Conservation (phyloP, 2,329 filamentous ascomycete species). For the Alternaria conjuncta region DNA sequence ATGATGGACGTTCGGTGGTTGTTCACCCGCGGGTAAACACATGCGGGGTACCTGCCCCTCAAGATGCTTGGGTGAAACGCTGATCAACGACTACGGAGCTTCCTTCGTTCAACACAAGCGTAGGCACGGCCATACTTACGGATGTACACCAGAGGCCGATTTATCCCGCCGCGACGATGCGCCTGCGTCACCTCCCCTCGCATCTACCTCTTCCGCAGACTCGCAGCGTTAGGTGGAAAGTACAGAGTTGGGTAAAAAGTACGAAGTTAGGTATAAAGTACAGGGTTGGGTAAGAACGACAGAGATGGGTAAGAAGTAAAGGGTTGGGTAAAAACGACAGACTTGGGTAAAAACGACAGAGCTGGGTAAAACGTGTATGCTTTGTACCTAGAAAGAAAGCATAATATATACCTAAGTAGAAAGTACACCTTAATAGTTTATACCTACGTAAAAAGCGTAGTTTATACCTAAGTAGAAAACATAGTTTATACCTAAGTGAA, state of each 20-base stretch:
- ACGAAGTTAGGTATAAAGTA: too few species aligned
- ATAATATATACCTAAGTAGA: background rate
- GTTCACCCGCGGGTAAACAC: slow-evolving; percentile 1
- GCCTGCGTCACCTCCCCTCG: background rate
- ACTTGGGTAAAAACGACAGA: background rate
- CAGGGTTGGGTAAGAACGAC: too few species aligned
- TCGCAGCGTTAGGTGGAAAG: background rate
- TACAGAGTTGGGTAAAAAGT: background rate
- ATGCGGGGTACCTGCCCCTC: slow-evolving; percentile 2
- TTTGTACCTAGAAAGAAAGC: background rate
- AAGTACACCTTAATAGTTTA: background rate
- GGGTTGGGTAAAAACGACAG: too few species aligned
- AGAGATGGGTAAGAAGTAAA: too few species aligned
- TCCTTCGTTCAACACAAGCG: background rate
- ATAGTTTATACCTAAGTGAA: background rate
- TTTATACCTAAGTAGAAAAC: too few species aligned
- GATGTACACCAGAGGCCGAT: background rate
- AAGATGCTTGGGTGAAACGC: background rate
- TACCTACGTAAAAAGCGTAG: background rate
- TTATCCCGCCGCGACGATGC: background rate
- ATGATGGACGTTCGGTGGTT: background rate
- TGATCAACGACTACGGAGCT: background rate
- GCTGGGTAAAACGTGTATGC: background rate
- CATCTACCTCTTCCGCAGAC: background rate
- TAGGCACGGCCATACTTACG: background rate